phyloP scores from a whole-genome alignment of 2,329 filamentous ascomycete genomes.

The Coniosporium tulheliwenetii region DNA sequence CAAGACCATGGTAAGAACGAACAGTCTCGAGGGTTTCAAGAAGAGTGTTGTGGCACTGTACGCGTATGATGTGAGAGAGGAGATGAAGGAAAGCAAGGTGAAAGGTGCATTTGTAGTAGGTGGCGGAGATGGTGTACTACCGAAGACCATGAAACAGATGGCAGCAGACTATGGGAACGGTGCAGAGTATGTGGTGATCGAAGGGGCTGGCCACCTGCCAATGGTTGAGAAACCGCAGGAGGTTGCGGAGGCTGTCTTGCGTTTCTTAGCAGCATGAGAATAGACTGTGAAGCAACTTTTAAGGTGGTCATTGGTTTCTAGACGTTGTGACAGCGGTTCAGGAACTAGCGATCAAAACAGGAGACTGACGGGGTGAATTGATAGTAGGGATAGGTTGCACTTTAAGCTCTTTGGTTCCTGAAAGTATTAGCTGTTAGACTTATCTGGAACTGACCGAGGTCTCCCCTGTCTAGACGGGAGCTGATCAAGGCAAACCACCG shows the following conservation, averaged over 20 bases:
- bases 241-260: constrained; percentile 48
- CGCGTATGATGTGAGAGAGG: constrained; percentile 49
- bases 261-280: constrained; percentile 29
- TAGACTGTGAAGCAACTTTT: too few relatives aligned
- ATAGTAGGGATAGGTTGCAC: too few relatives aligned
- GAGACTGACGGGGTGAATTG: too few relatives aligned
- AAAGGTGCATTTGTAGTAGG: constrained; percentile 58
- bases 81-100: constrained; percentile 38
- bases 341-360: too few relatives aligned
- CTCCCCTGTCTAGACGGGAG: too few relatives aligned
- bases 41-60: constrained; percentile 55
- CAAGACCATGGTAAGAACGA: constrained; percentile 51
- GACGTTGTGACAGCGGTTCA: too few relatives aligned
- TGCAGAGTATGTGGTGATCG: constrained; percentile 47
- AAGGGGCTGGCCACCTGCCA: constrained; percentile 62
- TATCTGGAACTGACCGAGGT: too few relatives aligned
- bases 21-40: constrained; percentile 54
- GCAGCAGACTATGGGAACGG: constrained; percentile 40
- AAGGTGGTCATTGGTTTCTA: too few relatives aligned
- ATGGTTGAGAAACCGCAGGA: constrained; percentile 62
- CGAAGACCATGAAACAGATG: constrained; percentile 68
- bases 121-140: constrained; percentile 56
- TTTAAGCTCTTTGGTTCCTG: too few relatives aligned
- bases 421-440: too few relatives aligned
- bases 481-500: too few relatives aligned